Evolutionary conservation across 2,329 filamentous ascomycete genomes (phyloP), one percentile per base, ranked within the genome.

Genomic region (Neonectria neomacrospora): DNA sequence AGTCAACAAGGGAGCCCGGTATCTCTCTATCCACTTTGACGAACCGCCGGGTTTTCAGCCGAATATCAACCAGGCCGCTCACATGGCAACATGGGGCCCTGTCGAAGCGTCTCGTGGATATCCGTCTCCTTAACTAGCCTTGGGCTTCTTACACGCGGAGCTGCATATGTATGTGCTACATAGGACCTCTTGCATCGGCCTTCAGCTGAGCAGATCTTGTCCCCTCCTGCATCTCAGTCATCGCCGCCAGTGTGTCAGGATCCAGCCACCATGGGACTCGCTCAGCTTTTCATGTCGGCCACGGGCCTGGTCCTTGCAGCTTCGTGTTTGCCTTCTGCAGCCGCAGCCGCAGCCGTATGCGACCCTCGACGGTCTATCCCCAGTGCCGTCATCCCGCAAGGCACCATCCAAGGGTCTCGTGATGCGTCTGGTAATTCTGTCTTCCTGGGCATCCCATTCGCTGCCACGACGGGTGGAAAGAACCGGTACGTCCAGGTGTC

Each of bases 391-490:
- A 66, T 74, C 14, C 64, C 71, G 6, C 76, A 79, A 55, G 77
- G 74, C 18, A 69, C 64, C 2, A 67, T 81, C 39, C 67, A 76
- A 42, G 80, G 77, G 20, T 79, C 77, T 68, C 74, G 70, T 7
- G 80, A 80, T 54, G 72, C 68, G 42, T 73, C 69, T 42, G 66
- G 67, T 26, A 77, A 74, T 66, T 71, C 73, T 0, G 78, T 81
- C 5, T 81, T 73, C 57, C 70, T 80, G 9, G 79, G 79, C 8
- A 72, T 81, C 9, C 79, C 79, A 1, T 81, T 75, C 59, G 79
- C 79, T 20, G 75, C 75, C 8, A 77, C 78, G 1, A 81, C 79
- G 1, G 79, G 74, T 3, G 79, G 78, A n/a, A 61, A 76, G 44
- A 80, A 80, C 66, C 68, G 78, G 69, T 69, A 64, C 16, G 65